Base-by-base conservation (phyloP, 2,329 filamentous ascomycete genomes). In the Fusarium mundagurra region DNA sequence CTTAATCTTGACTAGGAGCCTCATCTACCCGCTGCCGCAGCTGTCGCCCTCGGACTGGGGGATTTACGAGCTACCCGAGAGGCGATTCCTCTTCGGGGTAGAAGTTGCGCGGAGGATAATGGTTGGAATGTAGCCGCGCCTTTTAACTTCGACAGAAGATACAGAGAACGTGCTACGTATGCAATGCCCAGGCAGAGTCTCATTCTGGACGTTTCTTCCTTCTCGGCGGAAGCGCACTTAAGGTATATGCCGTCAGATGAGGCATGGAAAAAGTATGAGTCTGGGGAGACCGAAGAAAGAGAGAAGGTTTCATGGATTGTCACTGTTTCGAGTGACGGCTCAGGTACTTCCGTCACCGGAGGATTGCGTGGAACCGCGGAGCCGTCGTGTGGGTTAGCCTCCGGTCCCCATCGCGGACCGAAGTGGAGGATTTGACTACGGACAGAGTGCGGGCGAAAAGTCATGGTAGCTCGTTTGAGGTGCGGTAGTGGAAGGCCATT, bases 111-210 rank as follows among this genome's bases (percentile, higher is more conserved):
- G 45, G 27, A 22, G 20, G 27, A 39, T 54, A 38, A 22, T 24
- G 34, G 29, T 41, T 66, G 72, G 72, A 74, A 74, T 74, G 72
- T 53, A 50, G 53, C 53, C 8, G 29, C 53, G 18, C 62, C 31
- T 58, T 69, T 66, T 64, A 41, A 69, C 64, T 68, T 59, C 48
- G 50, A 20, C 17, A 36, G n/a, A 57, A 69, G 20, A 47, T 33
- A 48, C 22, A 44, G 24, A 29, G 47, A 45, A 61, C 38, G 38
- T 47, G 22, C 54, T 61, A 14, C 34, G 36, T n/a, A 27, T 24
- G 60, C 68, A 33, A 65, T 50, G 41, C 29, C 24, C 39, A 61
- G 61, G 55, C 47, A 63, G 29, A 54, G 39, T 48, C 63, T 54
- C 34, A 54, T 71, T 74, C 67, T 74, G 43, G 63, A 72, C 43